Percentiles rank a stretch among this genome's conserved stretches.
These are phyloP conservation scores for Termitomyces sp. DNA, from an alignment of 768 basidiomycete genomes.

Conservation along the genomic window DNA sequence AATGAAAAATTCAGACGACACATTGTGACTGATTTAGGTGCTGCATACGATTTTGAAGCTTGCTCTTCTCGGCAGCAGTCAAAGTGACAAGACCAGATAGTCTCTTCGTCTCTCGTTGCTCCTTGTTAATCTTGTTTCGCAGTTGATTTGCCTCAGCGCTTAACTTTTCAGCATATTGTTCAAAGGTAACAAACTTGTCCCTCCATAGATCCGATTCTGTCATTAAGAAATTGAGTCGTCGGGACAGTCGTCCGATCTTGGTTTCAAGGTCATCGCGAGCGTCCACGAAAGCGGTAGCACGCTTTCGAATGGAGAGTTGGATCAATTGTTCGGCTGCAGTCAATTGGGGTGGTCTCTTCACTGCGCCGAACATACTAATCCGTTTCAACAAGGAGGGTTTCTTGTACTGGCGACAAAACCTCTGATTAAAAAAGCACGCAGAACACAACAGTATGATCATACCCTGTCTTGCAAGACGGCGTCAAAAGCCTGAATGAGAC, in stretches of 20 bases:
- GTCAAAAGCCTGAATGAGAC: slow-evolving; percentile 90
- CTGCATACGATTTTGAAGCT: slow-evolving; percentile 65
- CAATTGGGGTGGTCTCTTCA: slow-evolving; percentile 67
- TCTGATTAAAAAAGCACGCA: neutral
- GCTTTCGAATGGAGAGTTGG: slow-evolving; percentile 85
- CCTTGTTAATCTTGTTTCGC: slow-evolving; percentile 84
- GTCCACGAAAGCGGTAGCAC: slow-evolving; percentile 93
- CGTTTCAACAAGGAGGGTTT: slow-evolving; percentile 87
- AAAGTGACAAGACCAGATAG: slow-evolving; percentile 75
- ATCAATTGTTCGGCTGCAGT: slow-evolving; percentile 82
- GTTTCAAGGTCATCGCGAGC: slow-evolving; percentile 92
- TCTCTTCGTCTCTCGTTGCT: slow-evolving; percentile 85
- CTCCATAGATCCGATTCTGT: slow-evolving; percentile 89
- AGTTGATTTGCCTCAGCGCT: slow-evolving; percentile 84
- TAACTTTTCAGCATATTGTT: slow-evolving; percentile 90
- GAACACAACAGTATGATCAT: slow-evolving; percentile 8
- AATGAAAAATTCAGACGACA: slow-evolving; percentile 8
- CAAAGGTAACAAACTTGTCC: slow-evolving; percentile 92
- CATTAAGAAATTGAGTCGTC: slow-evolving; percentile 88
- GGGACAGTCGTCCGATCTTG: slow-evolving; percentile 84
- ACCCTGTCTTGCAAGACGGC: slow-evolving; percentile 84
- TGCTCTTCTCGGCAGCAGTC: slow-evolving; percentile 75
- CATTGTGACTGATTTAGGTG: neutral
- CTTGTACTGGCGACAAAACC: slow-evolving; percentile 57
- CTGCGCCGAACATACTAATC: slow-evolving; percentile 72